Percentiles rank a stretch among this genome's conserved stretches.
phyloP scores from a whole-genome alignment of 768 basidiomycete species.

The Trametes cinnabarina region DNA sequence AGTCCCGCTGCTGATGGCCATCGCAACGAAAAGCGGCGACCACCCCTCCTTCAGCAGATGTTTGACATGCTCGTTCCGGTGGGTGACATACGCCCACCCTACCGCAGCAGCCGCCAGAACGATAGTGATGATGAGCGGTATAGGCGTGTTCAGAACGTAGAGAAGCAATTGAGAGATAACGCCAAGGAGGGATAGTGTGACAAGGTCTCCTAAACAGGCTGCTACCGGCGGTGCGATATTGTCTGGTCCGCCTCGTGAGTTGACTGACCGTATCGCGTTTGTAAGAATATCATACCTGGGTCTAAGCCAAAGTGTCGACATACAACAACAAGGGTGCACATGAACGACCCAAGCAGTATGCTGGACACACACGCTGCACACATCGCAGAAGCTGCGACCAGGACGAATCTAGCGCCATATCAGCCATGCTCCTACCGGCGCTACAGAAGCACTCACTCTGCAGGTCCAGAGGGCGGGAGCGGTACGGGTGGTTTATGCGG shows the following conservation, averaged over 20 bases:
- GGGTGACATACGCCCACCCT: conserved; percentile 52
- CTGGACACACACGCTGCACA: conserved; percentile 76
- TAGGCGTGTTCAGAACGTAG: conserved; percentile 56
- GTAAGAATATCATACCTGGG: conserved; percentile 57
- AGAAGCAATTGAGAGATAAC: conserved; percentile 70
- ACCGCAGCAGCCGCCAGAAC: conserved; percentile 47
- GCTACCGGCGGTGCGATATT: conserved; percentile 97
- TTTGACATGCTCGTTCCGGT: conserved; percentile 65
- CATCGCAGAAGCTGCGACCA: conserved; percentile 79
- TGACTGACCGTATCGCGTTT: background rate
- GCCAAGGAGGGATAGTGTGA: conserved; percentile 86
- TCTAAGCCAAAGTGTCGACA: conserved; percentile 76
- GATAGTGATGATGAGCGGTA: conserved; percentile 57
- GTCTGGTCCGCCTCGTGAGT: conserved; percentile 44
- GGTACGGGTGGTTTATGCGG: conserved; percentile 11
- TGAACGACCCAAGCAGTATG: conserved; percentile 85
- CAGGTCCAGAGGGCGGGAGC: conserved; percentile 23
- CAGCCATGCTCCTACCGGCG: background rate
- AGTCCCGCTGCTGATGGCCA: conserved; percentile 83
- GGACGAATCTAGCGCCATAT: conserved; percentile 53
- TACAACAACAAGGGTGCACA: conserved; percentile 78
- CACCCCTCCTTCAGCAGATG: conserved; percentile 83
- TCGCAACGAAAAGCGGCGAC: conserved; percentile 87
- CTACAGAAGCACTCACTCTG: conserved; percentile 33
- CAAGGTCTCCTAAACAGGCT: conserved; percentile 86